These are phyloP conservation scores for Mycena haematopus DNA, from an alignment of 768 basidiomycete genomes.

Conservation along the genomic window DNA sequence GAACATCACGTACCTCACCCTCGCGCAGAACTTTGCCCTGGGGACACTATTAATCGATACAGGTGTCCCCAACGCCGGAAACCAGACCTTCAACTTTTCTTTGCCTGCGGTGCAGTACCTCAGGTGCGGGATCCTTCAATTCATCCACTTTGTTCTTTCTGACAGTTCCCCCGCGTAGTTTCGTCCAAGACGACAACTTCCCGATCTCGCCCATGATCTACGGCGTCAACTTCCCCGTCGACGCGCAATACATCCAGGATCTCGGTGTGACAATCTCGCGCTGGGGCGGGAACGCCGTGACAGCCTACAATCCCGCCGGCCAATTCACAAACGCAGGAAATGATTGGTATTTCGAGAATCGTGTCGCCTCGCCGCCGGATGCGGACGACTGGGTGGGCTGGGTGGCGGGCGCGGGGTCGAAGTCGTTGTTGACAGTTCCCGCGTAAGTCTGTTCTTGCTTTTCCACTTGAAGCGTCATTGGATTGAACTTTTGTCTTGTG, in stretches of 20 bases:
- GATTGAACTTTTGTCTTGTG: neutral
- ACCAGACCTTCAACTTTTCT: constrained; percentile 46
- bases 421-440: constrained; percentile 52
- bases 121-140: constrained; percentile 39
- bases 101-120: constrained; percentile 51
- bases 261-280: constrained; percentile 57
- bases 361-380: constrained; percentile 42
- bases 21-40: constrained; percentile 45
- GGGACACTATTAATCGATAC: constrained; percentile 47
- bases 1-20: constrained; percentile 56
- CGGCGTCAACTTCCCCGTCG: constrained; percentile 61
- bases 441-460: constrained; percentile 43
- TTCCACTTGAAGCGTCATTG: neutral
- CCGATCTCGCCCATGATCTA: constrained; percentile 58
- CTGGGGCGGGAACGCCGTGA: constrained; percentile 63
- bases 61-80: constrained; percentile 40
- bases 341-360: constrained; percentile 64
- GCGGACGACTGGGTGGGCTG: constrained; percentile 59
- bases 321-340: constrained; percentile 59
- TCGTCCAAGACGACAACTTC: constrained; percentile 42
- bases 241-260: constrained; percentile 50
- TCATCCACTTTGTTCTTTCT: neutral
- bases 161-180: constrained; percentile 32
- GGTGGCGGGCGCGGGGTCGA: constrained; percentile 52
- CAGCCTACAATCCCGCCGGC: constrained; percentile 59